These are phyloP conservation scores for Guadua angustifolia DNA, from an alignment of 176 grass and related monocot species.

Conservation along the genomic window DNA sequence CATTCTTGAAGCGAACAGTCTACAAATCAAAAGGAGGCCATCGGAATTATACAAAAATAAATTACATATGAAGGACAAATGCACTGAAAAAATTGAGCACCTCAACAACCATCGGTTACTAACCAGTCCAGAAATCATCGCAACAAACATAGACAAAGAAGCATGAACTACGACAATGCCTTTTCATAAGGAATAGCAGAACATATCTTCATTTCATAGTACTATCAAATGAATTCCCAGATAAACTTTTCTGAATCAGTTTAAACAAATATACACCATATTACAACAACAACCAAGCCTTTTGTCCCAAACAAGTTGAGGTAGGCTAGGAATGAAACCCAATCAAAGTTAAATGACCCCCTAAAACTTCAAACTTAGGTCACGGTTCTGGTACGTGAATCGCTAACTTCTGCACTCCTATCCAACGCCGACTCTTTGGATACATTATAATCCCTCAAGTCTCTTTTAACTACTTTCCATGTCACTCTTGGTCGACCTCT, in stretches of 20 bases:
- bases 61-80: not conserved
- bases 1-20: slow-evolving; percentile 98
- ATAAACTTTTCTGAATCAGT: not conserved
- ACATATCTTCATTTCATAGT: not conserved
- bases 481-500: too few species aligned
- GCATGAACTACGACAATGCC: not conserved
- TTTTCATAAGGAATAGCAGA: not conserved
- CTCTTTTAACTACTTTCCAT: too few species aligned
- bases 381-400: too few species aligned
- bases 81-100: not conserved
- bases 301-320: too few species aligned
- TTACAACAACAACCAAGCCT: too few species aligned
- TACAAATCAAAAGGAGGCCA: slow-evolving; percentile 43
- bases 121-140: not conserved
- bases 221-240: not conserved
- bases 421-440: too few species aligned
- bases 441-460: too few species aligned
- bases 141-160: slow-evolving; percentile 9
- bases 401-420: too few species aligned
- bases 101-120: not conserved
- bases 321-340: too few species aligned
- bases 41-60: slow-evolving; percentile 13
- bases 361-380: too few species aligned
- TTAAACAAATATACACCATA: not conserved
- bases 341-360: too few species aligned